phyloP scores from a whole-genome alignment of 73 alveolate genomes.

The Blepharisma japonicum region DNA sequence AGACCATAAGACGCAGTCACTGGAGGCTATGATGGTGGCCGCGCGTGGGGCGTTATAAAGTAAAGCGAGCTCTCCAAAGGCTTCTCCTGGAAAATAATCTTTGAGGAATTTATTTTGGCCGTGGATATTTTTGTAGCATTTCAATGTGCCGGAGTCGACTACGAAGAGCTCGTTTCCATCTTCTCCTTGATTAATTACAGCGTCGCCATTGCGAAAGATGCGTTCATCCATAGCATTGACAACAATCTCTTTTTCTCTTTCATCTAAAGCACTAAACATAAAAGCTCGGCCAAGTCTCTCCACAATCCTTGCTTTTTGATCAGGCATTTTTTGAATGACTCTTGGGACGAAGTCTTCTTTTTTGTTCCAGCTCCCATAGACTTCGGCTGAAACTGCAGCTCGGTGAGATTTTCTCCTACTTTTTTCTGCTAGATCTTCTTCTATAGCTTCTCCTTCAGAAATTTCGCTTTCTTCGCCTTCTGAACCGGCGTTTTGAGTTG shows the following conservation, averaged over 20 bases:
- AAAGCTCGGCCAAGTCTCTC: conserved; percentile 65
- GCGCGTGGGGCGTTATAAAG: conserved; percentile 77
- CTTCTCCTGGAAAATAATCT: conserved; percentile 64
- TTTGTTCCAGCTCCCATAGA: conserved; percentile 87
- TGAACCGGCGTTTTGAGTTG: neutral
- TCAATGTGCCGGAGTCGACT: conserved; percentile 82
- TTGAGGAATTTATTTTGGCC: conserved; percentile 44
- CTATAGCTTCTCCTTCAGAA: conserved; percentile 42
- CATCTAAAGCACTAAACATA: conserved; percentile 79
- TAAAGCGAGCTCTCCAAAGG: conserved; percentile 81
- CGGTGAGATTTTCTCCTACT: conserved; percentile 32
- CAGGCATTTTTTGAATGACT: conserved; percentile 67
- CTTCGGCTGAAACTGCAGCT: conserved; percentile 90
- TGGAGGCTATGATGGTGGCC: conserved; percentile 66
- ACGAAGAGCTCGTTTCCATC: conserved; percentile 88
- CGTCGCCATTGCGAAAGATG: conserved; percentile 57
- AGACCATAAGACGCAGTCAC: conserved; percentile 62
- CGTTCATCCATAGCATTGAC: conserved; percentile 83
- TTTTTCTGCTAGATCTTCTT: conserved; percentile 33
- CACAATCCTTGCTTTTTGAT: conserved; percentile 56
- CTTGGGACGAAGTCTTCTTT: conserved; percentile 76
- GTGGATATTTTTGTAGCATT: conserved; percentile 52
- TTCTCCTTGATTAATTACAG: conserved; percentile 85
- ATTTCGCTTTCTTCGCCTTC: conserved; percentile 31
- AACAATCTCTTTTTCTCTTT: conserved; percentile 75